Base-by-base conservation (phyloP, 495 filamentous ascomycete species). In the Lophiotrema nucula region DNA sequence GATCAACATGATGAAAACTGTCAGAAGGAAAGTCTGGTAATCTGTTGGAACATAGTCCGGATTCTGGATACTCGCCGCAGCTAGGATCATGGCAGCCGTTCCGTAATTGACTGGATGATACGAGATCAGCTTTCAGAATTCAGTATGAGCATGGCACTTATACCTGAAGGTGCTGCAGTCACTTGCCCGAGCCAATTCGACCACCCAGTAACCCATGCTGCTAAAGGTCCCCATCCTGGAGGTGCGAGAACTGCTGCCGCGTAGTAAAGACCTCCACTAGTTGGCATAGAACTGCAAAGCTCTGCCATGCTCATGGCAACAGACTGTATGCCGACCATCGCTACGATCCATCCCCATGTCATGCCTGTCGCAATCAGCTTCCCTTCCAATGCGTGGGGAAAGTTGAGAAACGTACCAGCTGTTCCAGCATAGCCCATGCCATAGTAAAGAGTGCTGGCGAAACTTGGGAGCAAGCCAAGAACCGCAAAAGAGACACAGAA, bases 351-450 rank as follows among this genome's bases (percentile, higher is more conserved):
- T 16, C 88, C 88, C 88, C 88, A 90, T 1, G 85, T 85, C 85
- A 90, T 90, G n/a, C 85, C 86, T 68, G 27, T 41, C n/a, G 42
- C 19, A 13, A 42, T 55, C 27, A 35, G 46, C 41, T 31, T 13
- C 15, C 15, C 21, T 45, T 22, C 15, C 24, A 46, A 10, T 18
- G 55, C 25, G 37, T 3, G 18, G 11, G 13, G 27, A 42, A 12
- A n/a, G 31, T 4, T 22, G 23, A 4, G 27, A 22, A 4, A 56
- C 65, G 39, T 65, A 70, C 72, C 73, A 12, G 83, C 86, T 1
- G 86, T 88, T 11, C 88, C 87, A 18, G 88, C 88, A 73, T 90
- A 90, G 49, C 88, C 88, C 80, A 91, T 86, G 52, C 87, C 88
- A 77, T 89, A 92, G 62, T 79, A 84, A 48, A 92, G 72, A 0